Conservation (phyloP, 2,329 filamentous ascomycete genomes). For the Lachnellula suecica region DNA sequence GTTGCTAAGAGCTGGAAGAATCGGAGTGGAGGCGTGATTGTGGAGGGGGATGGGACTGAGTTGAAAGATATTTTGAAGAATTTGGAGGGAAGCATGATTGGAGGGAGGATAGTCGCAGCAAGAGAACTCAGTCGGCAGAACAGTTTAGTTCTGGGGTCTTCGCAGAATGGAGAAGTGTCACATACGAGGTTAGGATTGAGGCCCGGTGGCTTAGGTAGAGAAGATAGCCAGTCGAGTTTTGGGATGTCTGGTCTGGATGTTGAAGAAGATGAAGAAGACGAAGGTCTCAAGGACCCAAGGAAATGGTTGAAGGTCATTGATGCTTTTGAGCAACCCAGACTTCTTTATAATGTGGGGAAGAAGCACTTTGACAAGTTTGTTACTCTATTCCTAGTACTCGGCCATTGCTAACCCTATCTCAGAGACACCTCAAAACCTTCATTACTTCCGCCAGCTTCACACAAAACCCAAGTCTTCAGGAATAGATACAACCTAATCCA, state of each 20-base stretch:
- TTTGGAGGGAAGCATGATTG: conserved; percentile 84
- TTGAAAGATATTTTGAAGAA: conserved; percentile 81
- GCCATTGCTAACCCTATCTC: conserved; percentile 9
- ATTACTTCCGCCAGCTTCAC: conserved; percentile 71
- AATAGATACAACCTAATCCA: conserved; percentile 92
- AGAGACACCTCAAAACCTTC: conserved; percentile 65
- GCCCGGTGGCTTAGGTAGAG: conserved; percentile 46
- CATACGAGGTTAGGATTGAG: conserved; percentile 58
- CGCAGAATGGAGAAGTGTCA: conserved; percentile 49
- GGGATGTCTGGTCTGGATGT: conserved; percentile 54
- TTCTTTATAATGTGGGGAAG: conserved; percentile 74
- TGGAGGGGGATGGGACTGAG: conserved; percentile 75
- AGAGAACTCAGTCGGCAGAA: conserved; percentile 60
- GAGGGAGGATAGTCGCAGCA: conserved; percentile 65
- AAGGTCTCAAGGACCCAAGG: conserved; percentile 63
- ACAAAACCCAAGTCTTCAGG: conserved; percentile 83
- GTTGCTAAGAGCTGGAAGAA: conserved; percentile 91
- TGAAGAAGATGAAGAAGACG: conserved; percentile 55
- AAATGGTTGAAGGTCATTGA: conserved; percentile 82
- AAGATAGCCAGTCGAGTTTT: conserved; percentile 68
- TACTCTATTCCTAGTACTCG: conserved; percentile 21
- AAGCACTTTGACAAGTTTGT: conserved; percentile 86
- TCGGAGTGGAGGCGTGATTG: conserved; percentile 82
- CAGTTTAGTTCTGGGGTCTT: conserved; percentile 60
- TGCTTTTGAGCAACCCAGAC: conserved; percentile 81